Evolutionary conservation across 2,329 filamentous ascomycete species (phyloP).

Genomic region (Paracamarosporium sp.): DNA sequence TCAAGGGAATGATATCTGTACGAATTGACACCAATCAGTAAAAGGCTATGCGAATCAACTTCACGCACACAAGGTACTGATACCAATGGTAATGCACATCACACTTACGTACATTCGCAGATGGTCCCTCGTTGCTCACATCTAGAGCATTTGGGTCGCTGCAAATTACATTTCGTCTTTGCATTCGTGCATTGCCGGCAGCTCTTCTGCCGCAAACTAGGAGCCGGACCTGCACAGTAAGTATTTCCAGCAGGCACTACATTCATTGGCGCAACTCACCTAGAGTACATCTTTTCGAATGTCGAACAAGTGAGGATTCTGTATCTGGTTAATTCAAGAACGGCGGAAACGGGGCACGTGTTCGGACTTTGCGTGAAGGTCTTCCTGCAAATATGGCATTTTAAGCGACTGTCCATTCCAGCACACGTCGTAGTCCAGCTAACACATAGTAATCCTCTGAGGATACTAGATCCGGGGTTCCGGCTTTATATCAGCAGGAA

Average conservation of each 20-base stretch:
- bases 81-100: too few relatives aligned
- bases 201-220: conserved; percentile 25
- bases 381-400: too few relatives aligned
- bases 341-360: too few relatives aligned
- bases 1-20: background rate
- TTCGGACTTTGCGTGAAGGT: too few relatives aligned
- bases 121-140: conserved; percentile 17
- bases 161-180: conserved; percentile 25
- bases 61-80: too few relatives aligned
- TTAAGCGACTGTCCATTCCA: too few relatives aligned
- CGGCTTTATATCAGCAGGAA: too few relatives aligned
- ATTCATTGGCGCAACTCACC: background rate
- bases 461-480: too few relatives aligned
- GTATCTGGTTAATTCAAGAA: conserved; percentile 10
- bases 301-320: conserved; percentile 24
- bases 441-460: too few relatives aligned
- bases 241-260: background rate
- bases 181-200: conserved; percentile 25
- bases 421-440: too few relatives aligned
- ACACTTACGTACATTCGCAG: conserved; percentile 18
- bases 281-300: conserved; percentile 22
- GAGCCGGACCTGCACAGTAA: conserved; percentile 14
- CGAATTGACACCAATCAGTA: background rate
- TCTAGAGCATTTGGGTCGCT: conserved; percentile 22
- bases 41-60: too few relatives aligned